Percentiles rank a stretch among this genome's conserved stretches.
Evolutionary conservation across 352 stramenopile genomes (phyloP).

Genomic region (Pythium pyrilobum): DNA sequence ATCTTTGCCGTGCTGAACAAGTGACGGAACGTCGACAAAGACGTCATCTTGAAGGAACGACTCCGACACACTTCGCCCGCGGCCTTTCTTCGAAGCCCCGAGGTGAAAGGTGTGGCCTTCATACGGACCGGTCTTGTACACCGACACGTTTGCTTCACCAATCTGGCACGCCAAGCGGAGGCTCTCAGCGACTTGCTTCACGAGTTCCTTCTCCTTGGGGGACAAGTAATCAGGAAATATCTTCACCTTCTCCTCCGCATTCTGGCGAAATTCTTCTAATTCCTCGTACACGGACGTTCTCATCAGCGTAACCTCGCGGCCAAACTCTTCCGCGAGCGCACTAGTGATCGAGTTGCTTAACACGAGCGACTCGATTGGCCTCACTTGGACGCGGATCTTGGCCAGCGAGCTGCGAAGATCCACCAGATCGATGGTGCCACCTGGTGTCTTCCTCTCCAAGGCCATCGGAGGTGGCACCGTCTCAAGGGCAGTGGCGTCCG

Average conservation of each 20-base stretch:
- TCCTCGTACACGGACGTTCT: conserved; percentile 49
- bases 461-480: not conserved
- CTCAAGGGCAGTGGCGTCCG: not conserved
- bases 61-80: conserved; percentile 10
- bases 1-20: conserved; percentile 73
- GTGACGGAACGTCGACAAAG: conserved; percentile 60
- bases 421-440: conserved; percentile 13
- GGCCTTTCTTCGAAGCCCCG: conserved; percentile 2
- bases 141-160: conserved; percentile 49
- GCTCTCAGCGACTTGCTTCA: conserved; percentile 43
- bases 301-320: conserved; percentile 8
- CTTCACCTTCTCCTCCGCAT: conserved; percentile 40
- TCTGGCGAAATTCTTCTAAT: conserved; percentile 47
- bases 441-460: not conserved
- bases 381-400: conserved; percentile 17
- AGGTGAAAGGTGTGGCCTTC: conserved; percentile 9
- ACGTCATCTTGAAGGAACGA: conserved; percentile 37
- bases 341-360: conserved; percentile 3
- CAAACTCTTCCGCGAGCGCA: conserved; percentile 10
- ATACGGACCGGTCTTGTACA: conserved; percentile 47
- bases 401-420: conserved; percentile 16
- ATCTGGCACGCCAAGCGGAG: conserved; percentile 55
- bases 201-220: conserved; percentile 43
- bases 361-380: conserved; percentile 11
- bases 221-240: conserved; percentile 70